Percentiles rank a stretch among this genome's conserved stretches.
Conservation (phyloP, 306 rosid species). For the Dalbergia oliveri region DNA sequence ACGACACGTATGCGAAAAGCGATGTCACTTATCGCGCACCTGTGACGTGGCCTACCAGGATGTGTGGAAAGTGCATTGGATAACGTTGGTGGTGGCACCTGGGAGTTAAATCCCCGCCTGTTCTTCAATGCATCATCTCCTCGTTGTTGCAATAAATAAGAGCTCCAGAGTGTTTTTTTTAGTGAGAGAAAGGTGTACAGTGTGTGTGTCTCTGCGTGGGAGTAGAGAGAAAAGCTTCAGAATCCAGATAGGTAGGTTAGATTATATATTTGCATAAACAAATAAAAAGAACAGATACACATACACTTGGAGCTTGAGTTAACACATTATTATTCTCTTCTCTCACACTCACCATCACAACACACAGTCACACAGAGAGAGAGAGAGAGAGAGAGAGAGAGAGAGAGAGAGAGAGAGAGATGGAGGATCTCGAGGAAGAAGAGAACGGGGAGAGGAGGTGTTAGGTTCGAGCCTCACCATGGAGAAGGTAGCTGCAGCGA, state of each 20-base stretch:
- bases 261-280: slow-evolving; percentile 27
- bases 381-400: slow-evolving; percentile 37
- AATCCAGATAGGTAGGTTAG: slow-evolving; percentile 45
- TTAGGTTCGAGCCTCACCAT: slow-evolving; percentile 89
- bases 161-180: slow-evolving; percentile 52
- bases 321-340: slow-evolving; percentile 43
- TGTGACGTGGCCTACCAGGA: slow-evolving; percentile 50
- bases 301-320: slow-evolving; percentile 47
- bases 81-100: background rate
- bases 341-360: slow-evolving; percentile 38
- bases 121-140: slow-evolving; percentile 48
- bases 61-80: slow-evolving; percentile 40
- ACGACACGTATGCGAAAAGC: slow-evolving; percentile 36
- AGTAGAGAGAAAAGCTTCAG: slow-evolving; percentile 43
- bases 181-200: slow-evolving; percentile 59
- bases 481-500: slow-evolving; percentile 99
- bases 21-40: rapidly evolving
- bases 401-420: slow-evolving; percentile 37
- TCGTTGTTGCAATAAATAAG: slow-evolving; percentile 62
- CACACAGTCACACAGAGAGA: slow-evolving; percentile 16
- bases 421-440: slow-evolving; percentile 86
- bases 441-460: slow-evolving; percentile 72
- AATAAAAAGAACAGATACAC: slow-evolving; percentile 38
- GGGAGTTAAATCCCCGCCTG: background rate
- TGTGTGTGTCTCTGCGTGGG: slow-evolving; percentile 20